Evolutionary conservation across 164 flowering plant species (phyloP).

Genomic region (Dillenia suffruticosa): DNA sequence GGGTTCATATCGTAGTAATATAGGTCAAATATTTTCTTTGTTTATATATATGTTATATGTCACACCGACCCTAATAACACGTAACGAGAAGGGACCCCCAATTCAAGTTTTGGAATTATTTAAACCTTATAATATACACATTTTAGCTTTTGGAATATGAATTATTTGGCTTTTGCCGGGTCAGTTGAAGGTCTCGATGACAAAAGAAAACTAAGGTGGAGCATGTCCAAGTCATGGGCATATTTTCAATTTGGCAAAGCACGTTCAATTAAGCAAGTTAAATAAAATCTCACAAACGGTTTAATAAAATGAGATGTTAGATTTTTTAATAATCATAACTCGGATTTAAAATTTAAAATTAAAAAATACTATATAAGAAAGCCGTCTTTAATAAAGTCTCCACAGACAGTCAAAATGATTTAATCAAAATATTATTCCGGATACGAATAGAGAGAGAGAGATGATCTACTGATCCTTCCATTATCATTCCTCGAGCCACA

Average conservation of each 20-base stretch:
- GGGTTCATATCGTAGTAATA: too few relatives aligned
- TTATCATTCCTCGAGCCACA: slow-evolving; percentile 46
- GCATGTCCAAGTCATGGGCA: too few relatives aligned
- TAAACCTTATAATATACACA: slow-evolving; percentile 5
- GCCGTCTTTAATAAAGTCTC: too few relatives aligned
- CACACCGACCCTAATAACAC: slow-evolving; percentile 25
- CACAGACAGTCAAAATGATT: too few relatives aligned
- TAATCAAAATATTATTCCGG: too few relatives aligned
- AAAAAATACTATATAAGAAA: too few relatives aligned
- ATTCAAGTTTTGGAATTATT: too few relatives aligned
- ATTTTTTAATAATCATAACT: too few relatives aligned
- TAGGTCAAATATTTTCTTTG: neutral
- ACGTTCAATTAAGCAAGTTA: neutral
- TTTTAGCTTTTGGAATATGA: neutral
- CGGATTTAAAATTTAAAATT: too few relatives aligned
- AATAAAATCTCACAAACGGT: too few relatives aligned
- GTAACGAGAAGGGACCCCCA: slow-evolving; percentile 9
- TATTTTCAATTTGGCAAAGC: too few relatives aligned
- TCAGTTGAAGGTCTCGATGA: slow-evolving; percentile 34
- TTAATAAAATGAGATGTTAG: too few relatives aligned
- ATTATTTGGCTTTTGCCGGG: slow-evolving; percentile 13
- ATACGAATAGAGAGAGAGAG: neutral
- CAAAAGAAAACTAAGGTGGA: neutral
- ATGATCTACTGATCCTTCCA: slow-evolving; percentile 2
- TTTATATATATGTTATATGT: neutral